Base-by-base conservation (phyloP, 2,329 filamentous ascomycete genomes). In the Chaetothyriales sp. region DNA sequence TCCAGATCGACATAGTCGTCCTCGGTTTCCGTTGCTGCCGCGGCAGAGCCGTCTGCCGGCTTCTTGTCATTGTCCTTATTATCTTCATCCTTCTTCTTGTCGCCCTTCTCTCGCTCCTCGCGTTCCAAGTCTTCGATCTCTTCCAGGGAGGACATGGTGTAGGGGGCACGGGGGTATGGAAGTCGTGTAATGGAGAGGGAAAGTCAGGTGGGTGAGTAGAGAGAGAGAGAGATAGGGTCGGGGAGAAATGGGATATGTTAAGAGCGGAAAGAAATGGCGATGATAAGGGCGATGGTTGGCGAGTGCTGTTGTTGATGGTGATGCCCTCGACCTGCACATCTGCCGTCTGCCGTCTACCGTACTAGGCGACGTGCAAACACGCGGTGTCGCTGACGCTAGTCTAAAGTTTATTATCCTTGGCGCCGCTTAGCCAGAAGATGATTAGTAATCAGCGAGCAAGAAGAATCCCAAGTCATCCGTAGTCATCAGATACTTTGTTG, bases 1-100 rank as follows among this genome's bases (percentile, higher is more conserved):
- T 98, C 92, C 51, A 90, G 83, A 68, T 96, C 90, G 57, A 98
- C 77, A 50, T 89, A 77, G 60, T 93, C 83, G 47, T 90, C 86
- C 61, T 86, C 82, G 62, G 79, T 78, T 51, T 95, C 90, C 47
- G 77, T 84, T 15, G 51, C 48, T 62, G 83, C 80, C 51, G 73
- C 70, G 52, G 71, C 68, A 12, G 48, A 39, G 9, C 49, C 48
- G 19, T 47, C 28, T 18, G 52, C 15, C 49, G 68, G 61, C 66
- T 78, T 78, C 65, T 77, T 76, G 62, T 78, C 75, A 63, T 77
- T 75, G 57, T 72, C 74, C 58, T 78, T 74, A 49, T 72, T 72
- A 56, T 74, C 72, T 47, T 67, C 71, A 59, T 76, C 70, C 60
- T 77, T 76, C 60, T 77, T 76, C 60, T 78, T 74, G 61, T 79